Conservation (phyloP, 805 yeast species). For the Priceomyces castillae region DNA sequence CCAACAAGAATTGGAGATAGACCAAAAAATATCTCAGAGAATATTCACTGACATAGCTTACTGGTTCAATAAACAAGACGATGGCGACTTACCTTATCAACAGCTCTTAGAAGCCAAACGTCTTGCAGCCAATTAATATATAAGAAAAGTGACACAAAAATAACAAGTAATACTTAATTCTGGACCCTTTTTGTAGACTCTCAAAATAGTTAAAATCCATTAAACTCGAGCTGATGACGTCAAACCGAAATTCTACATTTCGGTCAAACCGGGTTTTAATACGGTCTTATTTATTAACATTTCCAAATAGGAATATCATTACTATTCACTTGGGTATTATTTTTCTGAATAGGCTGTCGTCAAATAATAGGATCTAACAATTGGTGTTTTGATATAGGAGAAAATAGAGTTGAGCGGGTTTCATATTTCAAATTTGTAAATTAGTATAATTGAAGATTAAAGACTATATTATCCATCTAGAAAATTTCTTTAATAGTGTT, state of each 20-base stretch:
- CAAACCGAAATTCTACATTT: no score
- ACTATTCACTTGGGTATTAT: neutral
- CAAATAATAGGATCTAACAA: neutral
- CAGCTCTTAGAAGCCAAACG: constrained; percentile 7
- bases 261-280: neutral
- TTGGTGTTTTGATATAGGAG: neutral
- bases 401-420: neutral
- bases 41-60: constrained; percentile 61
- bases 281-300: neutral
- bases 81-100: constrained; percentile 30
- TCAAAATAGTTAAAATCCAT: no score
- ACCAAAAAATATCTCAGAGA: constrained; percentile 51
- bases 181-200: no score
- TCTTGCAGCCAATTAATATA: neutral
- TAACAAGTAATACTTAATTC: no score
- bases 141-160: neutral
- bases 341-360: neutral
- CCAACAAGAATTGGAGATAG: constrained; percentile 58
- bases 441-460: no score
- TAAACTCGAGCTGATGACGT: no score
- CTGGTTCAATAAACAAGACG: constrained; percentile 56
- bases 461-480: no score
- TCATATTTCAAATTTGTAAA: no score
- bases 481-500: neutral
- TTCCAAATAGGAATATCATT: constrained; percentile 2